Percentiles rank a stretch among this genome's conserved stretches.
Conservation (phyloP, 2,329 filamentous ascomycete genomes). For the Septoria linicola region DNA sequence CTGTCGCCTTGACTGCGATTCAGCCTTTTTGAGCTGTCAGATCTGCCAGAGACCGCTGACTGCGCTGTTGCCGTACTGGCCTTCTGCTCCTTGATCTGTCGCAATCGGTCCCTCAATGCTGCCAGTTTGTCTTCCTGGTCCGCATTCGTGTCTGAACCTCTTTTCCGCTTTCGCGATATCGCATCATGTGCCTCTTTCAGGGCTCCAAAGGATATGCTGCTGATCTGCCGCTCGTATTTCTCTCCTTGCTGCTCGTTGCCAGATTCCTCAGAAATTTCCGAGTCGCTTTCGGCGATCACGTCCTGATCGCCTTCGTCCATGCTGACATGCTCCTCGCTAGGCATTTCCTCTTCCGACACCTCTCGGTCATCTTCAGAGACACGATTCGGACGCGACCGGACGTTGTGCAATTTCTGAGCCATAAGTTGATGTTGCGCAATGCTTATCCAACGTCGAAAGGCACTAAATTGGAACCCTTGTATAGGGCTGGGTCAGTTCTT, state of each 20-base stretch:
- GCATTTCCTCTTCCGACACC: slow-evolving; percentile 15
- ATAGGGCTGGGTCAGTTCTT: neutral
- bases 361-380: slow-evolving; percentile 13
- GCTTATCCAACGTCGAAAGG: neutral
- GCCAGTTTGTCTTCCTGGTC: slow-evolving; percentile 50
- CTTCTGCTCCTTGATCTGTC: slow-evolving; percentile 42
- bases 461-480: neutral
- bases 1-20: slow-evolving; percentile 20
- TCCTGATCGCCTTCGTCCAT: slow-evolving; percentile 26
- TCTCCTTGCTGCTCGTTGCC: slow-evolving; percentile 41
- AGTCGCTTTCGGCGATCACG: slow-evolving; percentile 34
- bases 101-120: slow-evolving; percentile 46
- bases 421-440: neutral
- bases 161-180: slow-evolving; percentile 51
- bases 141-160: slow-evolving; percentile 39
- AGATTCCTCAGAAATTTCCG: slow-evolving; percentile 16
- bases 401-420: slow-evolving; percentile 16
- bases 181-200: slow-evolving; percentile 80
- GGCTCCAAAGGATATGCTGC: slow-evolving; percentile 80
- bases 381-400: slow-evolving; percentile 21
- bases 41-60: neutral
- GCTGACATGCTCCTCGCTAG: slow-evolving; percentile 31
- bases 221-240: slow-evolving; percentile 48
- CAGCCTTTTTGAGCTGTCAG: slow-evolving; percentile 5
- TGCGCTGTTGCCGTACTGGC: slow-evolving; percentile 29